Percentiles rank a stretch among this genome's conserved stretches.
phyloP scores from a whole-genome alignment of 108 stramenopile species.

The Cylindrotheca closterium region DNA sequence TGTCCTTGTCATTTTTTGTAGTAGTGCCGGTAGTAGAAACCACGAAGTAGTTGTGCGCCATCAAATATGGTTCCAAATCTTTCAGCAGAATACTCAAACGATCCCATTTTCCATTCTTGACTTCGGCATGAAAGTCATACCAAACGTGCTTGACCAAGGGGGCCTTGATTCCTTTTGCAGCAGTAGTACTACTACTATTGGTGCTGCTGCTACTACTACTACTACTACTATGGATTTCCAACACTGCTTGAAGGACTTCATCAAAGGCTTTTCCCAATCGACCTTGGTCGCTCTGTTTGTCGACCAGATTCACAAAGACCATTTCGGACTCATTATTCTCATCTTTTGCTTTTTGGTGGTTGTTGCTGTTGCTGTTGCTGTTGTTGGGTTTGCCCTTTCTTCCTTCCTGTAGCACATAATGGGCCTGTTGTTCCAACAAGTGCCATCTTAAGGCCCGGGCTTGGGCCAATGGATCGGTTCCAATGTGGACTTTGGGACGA shows the following conservation, averaged over 20 bases:
- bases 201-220: slow-evolving; percentile 1
- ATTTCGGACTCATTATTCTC: slow-evolving; percentile 22
- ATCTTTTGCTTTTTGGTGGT: neutral
- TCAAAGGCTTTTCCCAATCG: slow-evolving; percentile 80
- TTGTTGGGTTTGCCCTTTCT: neutral
- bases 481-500: slow-evolving; percentile 84
- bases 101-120: slow-evolving; percentile 87
- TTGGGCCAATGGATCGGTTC: slow-evolving; percentile 71
- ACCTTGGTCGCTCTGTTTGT: slow-evolving; percentile 93
- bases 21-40: slow-evolving; percentile 21
- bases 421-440: slow-evolving; percentile 56
- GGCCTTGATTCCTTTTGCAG: slow-evolving; percentile 6
- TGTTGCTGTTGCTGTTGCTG: neutral
- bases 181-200: slow-evolving; percentile 1
- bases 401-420: slow-evolving; percentile 22
- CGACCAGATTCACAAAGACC: slow-evolving; percentile 87
- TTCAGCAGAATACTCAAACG: slow-evolving; percentile 73
- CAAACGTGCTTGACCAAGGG: slow-evolving; percentile 86
- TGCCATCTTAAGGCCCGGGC: slow-evolving; percentile 76
- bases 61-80: slow-evolving; percentile 59
- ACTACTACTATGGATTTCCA: slow-evolving; percentile 44
- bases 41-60: slow-evolving; percentile 69
- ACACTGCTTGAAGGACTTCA: slow-evolving; percentile 66
- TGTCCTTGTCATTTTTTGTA: neutral
- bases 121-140: slow-evolving; percentile 98